Evolutionary conservation across 441 rosid genomes (phyloP).

Genomic region (Hura crepitans): DNA sequence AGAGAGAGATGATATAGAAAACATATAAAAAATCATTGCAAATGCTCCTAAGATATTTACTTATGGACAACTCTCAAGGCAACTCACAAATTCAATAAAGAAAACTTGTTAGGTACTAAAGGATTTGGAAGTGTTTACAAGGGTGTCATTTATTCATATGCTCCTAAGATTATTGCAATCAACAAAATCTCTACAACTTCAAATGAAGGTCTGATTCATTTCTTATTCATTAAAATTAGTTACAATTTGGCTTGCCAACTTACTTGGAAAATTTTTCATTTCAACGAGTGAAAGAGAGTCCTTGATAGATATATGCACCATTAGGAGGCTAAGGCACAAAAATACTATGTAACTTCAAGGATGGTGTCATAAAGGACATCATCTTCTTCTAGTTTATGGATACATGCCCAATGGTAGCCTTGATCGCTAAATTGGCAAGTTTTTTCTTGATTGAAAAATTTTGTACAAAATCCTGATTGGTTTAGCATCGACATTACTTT

Average conservation of each 20-base stretch:
- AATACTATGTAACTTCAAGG: conserved; percentile 42
- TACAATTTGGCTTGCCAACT: no score
- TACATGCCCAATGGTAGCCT: conserved; percentile 45
- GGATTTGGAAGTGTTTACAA: conserved; percentile 44
- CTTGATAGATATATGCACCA: conserved; percentile 43
- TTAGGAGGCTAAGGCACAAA: conserved; percentile 41
- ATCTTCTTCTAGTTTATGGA: conserved; percentile 39
- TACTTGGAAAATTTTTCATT: no score
- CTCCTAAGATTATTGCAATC: conserved; percentile 29
- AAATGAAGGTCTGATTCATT: conserved; percentile 26
- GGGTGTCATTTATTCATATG: conserved; percentile 25
- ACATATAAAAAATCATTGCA: conserved; percentile 25
- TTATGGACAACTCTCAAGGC: conserved; percentile 35
- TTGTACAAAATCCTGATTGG: conserved; percentile 34
- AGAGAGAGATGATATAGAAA: not conserved
- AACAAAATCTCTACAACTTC: conserved; percentile 41
- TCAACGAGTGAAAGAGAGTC: conserved; percentile 23
- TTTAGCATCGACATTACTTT: conserved; percentile 38
- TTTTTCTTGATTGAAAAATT: conserved; percentile 23
- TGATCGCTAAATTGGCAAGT: conserved; percentile 34
- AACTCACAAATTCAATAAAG: conserved; percentile 34
- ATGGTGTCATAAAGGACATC: conserved; percentile 40
- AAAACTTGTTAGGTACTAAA: conserved; percentile 40
- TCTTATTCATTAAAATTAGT: no score
- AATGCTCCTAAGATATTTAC: conserved; percentile 32